Evolutionary conservation across 179 eudicot species (phyloP), one percentile per base, ranked within the genome.

Genomic region (Dionaea muscipula): DNA sequence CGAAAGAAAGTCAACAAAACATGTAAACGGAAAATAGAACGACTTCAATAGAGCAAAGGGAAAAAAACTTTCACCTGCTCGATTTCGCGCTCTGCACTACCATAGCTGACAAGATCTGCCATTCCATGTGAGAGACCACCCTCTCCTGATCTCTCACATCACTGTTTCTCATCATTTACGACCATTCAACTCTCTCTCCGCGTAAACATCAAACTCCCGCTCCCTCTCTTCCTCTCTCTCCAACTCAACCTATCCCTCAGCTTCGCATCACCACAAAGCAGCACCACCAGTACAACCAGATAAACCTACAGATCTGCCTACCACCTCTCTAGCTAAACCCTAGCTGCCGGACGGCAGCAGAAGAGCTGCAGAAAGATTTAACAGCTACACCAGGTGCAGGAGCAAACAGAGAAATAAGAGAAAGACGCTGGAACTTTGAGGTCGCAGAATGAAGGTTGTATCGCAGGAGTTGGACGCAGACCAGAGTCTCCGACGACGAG

Each of bases 101-200:
- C 82, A 71, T 68, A 76, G 66, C 85, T 86, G 80, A 74, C 85
- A 78, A 81, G 94, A 87, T 84, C 95, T 87, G 95, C 98, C 98
- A 91, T 91, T 91, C 98, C 85, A 90, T 81, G 95, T 72, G 85
- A 82, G 49, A 68, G 72, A 71, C 43, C 66, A 31, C 35, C 35
- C 64, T 72, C 85, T 65, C 68, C 85, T 31, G 68, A 75, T 68
- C 61, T 47, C 64, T 67, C 59, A 65, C 66, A 75, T 58, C 63
- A 66, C 61, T 56, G 62, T 90, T 83, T 70, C 75, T 84, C 97
- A 81, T 90, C 83, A 76, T 90, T 88, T 72, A 71, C 68, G 23
- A 64, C 31, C 55, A 72, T 72, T 58, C 79, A 68, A 72, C 24
- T 11, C 63, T 60, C 64, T 71, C 60, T 49, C 11, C 7, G n/a